Evolutionary conservation across 2,329 filamentous ascomycete species (phyloP), one percentile per base, ranked within the genome.

Genomic region (Microdochium nivale): DNA sequence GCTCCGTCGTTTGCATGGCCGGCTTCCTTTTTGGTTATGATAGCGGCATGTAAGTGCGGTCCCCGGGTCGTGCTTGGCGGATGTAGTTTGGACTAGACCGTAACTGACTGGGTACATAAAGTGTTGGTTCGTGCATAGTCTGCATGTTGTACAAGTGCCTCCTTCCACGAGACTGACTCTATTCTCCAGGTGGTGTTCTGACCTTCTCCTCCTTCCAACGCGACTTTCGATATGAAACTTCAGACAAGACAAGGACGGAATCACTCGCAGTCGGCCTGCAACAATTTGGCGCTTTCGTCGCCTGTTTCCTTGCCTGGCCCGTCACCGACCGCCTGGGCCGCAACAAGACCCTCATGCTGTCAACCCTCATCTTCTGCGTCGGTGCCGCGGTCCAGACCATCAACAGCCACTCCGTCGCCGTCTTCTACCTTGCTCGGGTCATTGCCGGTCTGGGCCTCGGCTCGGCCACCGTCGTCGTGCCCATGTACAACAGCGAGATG

Each of bases 1-100:
- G 74, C 2, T 65, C 65, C 1, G 71, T 79, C 3, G 71, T 78
- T 13, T 80, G 75, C 56, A 72, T 76, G 55, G 76, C 75, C 7
- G 76, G 76, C 1, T 75, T 76, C 55, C 58, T 75, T 1, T 71
- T 74, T 50, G 71, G 70, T 35, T 74, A 73, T 56, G 70, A 74
- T 54, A 66, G 62, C 50, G 70, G 71, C 52, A 72, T 73, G 54
- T 63, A 48, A 61, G 62, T 60, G 35, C 55, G 14, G 49, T 33
- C 10, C 19, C 10, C 33, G 24, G 16, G 19, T n/a, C 19, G 13
- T 30, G 8, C 25, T 30, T 50, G 21, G 51, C 24, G 13, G 50
- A 56, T 13, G 33, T 25, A 52, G 53, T 51, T 57, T 53, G 62
- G 49, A 57, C n/a, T 19, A 21, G 5, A 9, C 11, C 33, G 14